Base-by-base conservation (phyloP, 495 filamentous ascomycete genomes). In the Xylaria venustula region DNA sequence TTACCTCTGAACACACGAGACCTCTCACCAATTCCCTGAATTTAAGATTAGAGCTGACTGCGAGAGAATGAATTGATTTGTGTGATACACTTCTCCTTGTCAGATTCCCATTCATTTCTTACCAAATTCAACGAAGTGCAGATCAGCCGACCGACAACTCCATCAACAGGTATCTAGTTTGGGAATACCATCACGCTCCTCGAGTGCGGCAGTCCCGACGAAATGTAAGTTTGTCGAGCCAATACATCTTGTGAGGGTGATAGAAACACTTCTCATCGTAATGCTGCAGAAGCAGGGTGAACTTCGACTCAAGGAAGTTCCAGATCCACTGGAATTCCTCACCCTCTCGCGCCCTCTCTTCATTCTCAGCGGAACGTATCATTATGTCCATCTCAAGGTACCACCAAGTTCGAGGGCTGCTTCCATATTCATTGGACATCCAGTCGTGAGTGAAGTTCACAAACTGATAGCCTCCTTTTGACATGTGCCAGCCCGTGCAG, bases 301-400 rank as follows among this genome's bases (percentile, higher is more conserved):
- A 69, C 28, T 47, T 48, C 3, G 61, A 59, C 58, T 64, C 46
- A 19, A 77, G 60, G 40, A 70, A 58, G 15, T 63, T 50, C 19
- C 52, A 40, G 22, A 75, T 59, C 69, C 73, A 75, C 11, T 54
- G n/a, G 22, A 72, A 58, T 30, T 73, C 71, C 2, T 60, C 56
- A 8, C 61, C 60, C 0, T 49, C 28, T 49, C 56, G 44, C 54
- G 54, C 30, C 30, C 58, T 42, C 15, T 63, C 59, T 8, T 69
- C 19, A 26, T 66, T 28, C 2, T 6, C 15, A 1, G 14, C 26
- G 34, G 64, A 65, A 54, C 42, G 60, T 40, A 77, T 61, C 12
- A 63, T 50, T 44, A 64, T 65, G 3, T 67, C 64, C 17, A 71
- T 30, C 32, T 72, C 73, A 12, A 77, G 26, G 2, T 44, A 63